A percentile compares a stretch with the other conserved stretches of the same genome.
phyloP scores from a whole-genome alignment of 192 early-diverging fungal genomes.

The Coemansia sp. region DNA sequence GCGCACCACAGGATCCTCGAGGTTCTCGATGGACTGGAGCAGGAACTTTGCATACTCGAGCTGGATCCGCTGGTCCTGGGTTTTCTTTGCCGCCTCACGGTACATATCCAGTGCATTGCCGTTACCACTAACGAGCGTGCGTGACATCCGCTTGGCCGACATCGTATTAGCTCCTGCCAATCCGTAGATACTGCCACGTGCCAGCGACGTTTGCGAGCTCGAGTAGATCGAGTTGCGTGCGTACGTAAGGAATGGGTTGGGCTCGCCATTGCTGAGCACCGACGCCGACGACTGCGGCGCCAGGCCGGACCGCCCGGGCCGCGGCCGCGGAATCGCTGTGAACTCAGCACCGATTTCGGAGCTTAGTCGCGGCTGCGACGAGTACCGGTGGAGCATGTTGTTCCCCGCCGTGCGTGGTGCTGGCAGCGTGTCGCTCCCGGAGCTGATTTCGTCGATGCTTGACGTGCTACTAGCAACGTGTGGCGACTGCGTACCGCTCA shows the following conservation, averaged over 20 bases:
- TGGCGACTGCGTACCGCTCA: constrained; percentile 13
- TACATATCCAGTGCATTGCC: constrained; percentile 62
- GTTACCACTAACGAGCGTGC: constrained; percentile 51
- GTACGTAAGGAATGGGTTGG: constrained; percentile 53
- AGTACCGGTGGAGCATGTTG: constrained; percentile 33
- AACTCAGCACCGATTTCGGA: constrained; percentile 22
- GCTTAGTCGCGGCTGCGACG: constrained; percentile 41
- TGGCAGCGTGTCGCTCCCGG: constrained; percentile 26
- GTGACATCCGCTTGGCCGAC: constrained; percentile 50
- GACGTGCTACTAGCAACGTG: constrained; percentile 31
- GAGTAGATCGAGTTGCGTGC: constrained; percentile 57
- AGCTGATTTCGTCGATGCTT: constrained; percentile 32
- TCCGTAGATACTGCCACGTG: constrained; percentile 48
- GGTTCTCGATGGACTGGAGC: constrained; percentile 64
- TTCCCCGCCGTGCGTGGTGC: constrained; percentile 16
- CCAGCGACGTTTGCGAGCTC: constrained; percentile 52
- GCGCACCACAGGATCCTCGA: constrained; percentile 46
- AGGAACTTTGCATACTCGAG: constrained; percentile 76
- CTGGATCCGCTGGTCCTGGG: constrained; percentile 71
- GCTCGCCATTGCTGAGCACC: constrained; percentile 17
- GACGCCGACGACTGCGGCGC: constrained; percentile 9
- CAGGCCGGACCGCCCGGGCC: constrained; percentile 40
- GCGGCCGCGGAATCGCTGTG: constrained; percentile 36
- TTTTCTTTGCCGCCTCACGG: constrained; percentile 75
- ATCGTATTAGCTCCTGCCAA: constrained; percentile 19